Percentiles rank a stretch among this genome's conserved stretches.
phyloP scores from a whole-genome alignment of 2,329 filamentous ascomycete genomes.

The Fonsecaea pedrosoi region DNA sequence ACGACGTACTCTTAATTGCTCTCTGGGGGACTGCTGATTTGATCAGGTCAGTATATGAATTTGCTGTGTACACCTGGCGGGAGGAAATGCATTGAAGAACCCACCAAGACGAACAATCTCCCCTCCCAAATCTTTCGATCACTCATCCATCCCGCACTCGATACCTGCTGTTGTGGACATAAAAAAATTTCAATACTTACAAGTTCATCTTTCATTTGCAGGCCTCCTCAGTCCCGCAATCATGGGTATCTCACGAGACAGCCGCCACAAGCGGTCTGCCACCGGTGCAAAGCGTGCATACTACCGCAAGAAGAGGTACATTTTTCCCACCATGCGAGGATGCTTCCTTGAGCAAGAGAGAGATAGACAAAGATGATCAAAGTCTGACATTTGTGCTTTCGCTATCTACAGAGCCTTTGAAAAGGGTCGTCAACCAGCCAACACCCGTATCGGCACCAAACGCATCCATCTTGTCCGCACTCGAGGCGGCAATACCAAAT shows the following conservation, averaged over 20 bases:
- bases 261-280: slow-evolving; percentile 99
- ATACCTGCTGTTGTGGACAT: background rate
- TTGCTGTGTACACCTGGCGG: background rate
- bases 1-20: slow-evolving; percentile 34
- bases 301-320: slow-evolving; percentile 73
- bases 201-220: slow-evolving; percentile 31
- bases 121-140: background rate
- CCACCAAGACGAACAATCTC: background rate
- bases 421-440: slow-evolving; percentile 98
- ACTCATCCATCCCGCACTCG: slow-evolving; percentile 1
- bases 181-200: slow-evolving; percentile 10
- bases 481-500: slow-evolving; percentile 99
- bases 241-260: slow-evolving; percentile 99
- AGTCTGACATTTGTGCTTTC: slow-evolving; percentile 46
- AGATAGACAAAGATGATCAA: slow-evolving; percentile 7
- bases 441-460: slow-evolving; percentile 98
- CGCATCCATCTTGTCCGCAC: slow-evolving; percentile 96
- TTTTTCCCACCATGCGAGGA: slow-evolving; percentile 8
- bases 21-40: slow-evolving; percentile 34
- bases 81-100: slow-evolving; percentile 2
- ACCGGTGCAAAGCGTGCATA: slow-evolving; percentile 96
- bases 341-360: background rate
- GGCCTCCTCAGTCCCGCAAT: slow-evolving; percentile 72
- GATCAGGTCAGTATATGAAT: slow-evolving; percentile 33
- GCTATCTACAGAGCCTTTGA: slow-evolving; percentile 85